Conservation (phyloP, 2,329 filamentous ascomycete genomes). For the Calonectria montana region DNA sequence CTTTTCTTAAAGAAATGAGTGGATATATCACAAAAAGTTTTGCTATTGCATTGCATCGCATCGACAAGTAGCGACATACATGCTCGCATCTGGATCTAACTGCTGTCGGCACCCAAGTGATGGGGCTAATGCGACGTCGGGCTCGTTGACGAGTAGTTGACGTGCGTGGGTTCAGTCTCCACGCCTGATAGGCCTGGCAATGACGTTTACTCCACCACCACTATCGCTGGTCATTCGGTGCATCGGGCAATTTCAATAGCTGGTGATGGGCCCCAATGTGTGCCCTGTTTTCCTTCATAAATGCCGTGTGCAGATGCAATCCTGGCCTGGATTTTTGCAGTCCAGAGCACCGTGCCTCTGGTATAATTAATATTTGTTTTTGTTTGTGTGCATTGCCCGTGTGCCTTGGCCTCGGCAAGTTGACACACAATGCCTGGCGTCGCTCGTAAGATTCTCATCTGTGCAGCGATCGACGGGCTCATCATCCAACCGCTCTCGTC, state of each 20-base stretch:
- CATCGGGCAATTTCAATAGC: slow-evolving; percentile 28
- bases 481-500: slow-evolving; percentile 78
- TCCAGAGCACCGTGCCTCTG: neutral
- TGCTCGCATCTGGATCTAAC: neutral
- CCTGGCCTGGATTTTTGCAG: neutral
- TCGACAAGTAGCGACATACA: neutral
- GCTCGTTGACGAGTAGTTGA: slow-evolving; percentile 13
- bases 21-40: slow-evolving; percentile 32
- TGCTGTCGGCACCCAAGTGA: neutral
- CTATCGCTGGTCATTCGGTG: slow-evolving; percentile 38
- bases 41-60: neutral
- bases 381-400: slow-evolving; percentile 10
- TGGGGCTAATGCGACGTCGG: slow-evolving; percentile 36
- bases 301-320: neutral
- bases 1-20: slow-evolving; percentile 24
- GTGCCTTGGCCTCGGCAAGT: neutral
- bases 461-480: slow-evolving; percentile 84
- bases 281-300: slow-evolving; percentile 18
- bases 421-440: slow-evolving; percentile 74
- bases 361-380: neutral
- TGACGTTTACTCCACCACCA: slow-evolving; percentile 41
- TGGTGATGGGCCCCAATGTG: slow-evolving; percentile 20
- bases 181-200: slow-evolving; percentile 33
- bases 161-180: slow-evolving; percentile 26
- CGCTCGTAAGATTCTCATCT: slow-evolving; percentile 82